These are phyloP conservation scores for Colletotrichum gloeosporioides DNA, from an alignment of 2,329 filamentous ascomycete species.

Conservation along the genomic window DNA sequence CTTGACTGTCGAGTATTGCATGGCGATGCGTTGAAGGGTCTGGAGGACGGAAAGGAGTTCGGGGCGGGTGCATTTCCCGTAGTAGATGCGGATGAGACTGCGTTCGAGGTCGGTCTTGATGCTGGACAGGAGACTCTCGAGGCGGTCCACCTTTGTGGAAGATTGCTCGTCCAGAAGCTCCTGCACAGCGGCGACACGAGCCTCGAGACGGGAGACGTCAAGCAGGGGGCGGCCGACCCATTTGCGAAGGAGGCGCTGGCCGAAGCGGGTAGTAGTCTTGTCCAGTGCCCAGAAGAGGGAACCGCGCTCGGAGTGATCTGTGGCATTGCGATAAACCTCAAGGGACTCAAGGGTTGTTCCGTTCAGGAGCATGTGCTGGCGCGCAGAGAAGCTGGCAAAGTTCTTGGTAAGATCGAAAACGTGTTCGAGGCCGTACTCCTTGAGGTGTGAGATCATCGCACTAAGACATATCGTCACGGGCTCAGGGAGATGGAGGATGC, in stretches of 20 bases:
- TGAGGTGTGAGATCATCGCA: conserved; percentile 92
- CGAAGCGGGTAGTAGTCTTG: conserved; percentile 89
- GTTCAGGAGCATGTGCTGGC: conserved; percentile 94
- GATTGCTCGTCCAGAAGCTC: conserved; percentile 78
- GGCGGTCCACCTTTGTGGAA: conserved; percentile 71
- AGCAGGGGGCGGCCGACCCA: conserved; percentile 94
- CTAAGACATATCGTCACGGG: conserved; percentile 90
- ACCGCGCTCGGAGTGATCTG: conserved; percentile 82
- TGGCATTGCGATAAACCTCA: conserved; percentile 95
- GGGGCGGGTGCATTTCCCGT: conserved; percentile 90
- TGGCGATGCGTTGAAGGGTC: conserved; percentile 80
- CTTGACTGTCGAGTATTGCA: conserved; percentile 75
- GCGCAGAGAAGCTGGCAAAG: conserved; percentile 92
- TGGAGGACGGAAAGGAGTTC: conserved; percentile 88
- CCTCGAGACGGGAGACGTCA: conserved; percentile 75
- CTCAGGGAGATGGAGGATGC: conserved; percentile 84
- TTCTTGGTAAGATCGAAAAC: conserved; percentile 97
- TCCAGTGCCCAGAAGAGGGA: conserved; percentile 96
- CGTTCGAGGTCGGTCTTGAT: conserved; percentile 88
- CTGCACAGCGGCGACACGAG: conserved; percentile 82
- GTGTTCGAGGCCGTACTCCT: conserved; percentile 91
- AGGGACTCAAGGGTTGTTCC: conserved; percentile 93
- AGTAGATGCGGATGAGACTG: conserved; percentile 93
- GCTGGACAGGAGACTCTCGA: conserved; percentile 73
- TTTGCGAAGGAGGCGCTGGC: conserved; percentile 85